Evolutionary conservation across 2,329 filamentous ascomycete species (phyloP), one percentile per base, ranked within the genome.

Genomic region (Cladosporium velox): DNA sequence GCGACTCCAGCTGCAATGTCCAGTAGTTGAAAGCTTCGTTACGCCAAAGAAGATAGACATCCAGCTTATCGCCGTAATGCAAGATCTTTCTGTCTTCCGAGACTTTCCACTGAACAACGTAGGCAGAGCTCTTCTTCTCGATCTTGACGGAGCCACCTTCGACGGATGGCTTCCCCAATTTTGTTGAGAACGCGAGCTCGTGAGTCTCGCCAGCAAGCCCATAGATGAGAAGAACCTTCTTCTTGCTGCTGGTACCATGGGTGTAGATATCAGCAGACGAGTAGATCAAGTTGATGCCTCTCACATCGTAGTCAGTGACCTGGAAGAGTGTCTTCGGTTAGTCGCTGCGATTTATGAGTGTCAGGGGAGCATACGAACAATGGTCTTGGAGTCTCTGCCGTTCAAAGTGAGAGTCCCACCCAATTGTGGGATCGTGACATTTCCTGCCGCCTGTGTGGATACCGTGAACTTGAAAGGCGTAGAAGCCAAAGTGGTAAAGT

Each of bases 241-340:
- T 85, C 38, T 84, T 78, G 0, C 80, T 81, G 67, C 88, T 87
- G 59, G 84, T 82, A 74, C 91, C 88, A 85, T 88, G 90, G 0
- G 88, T 90, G 68, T 88, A 87, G 32, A 91, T 85, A 71, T 92
- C 89, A 0, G 88, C 88, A 2, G 89, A 89, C 0, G 87, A 90
- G 76, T 91, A 92, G 0, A 90, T 74, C n/a, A 92, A 73, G 1
- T 80, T 85, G 5, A 80, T 77, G 24, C 84, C 82, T 0, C 86
- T 87, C 57, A 91, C 77, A 18, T 85, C 80, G 67, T 91, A 91
- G 69, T 91, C 87, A 0, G 84, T 87, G 4, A 91, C 85, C 61
- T 64, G 35, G 3, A 14, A 7, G 14, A 35, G 6, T 44, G 18
- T 4, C n/a, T 47, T 21, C n/a, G n/a, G 10, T 47, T 21, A 47